Evolutionary conservation across 2,329 filamentous ascomycete genomes (phyloP), one percentile per base, ranked within the genome.

Genomic region (Lachnellula hyalina): DNA sequence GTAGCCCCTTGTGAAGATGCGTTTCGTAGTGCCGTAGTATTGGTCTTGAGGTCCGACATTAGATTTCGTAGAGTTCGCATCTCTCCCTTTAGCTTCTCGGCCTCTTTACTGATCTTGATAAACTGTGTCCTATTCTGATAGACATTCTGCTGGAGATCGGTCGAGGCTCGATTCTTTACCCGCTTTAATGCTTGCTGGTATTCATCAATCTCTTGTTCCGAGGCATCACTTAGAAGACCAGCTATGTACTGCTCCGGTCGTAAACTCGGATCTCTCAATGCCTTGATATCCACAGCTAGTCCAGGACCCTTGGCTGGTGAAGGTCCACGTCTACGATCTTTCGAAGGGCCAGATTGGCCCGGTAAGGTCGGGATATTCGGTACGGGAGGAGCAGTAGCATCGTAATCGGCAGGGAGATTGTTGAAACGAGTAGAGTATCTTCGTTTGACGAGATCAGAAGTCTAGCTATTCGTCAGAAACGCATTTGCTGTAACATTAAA

Each of bases 31-130:
- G 85, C 84, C 17, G 80, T 85, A 1, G 85, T 87, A 57, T 91
- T 90, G 7, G 83, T 80, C 65, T 90, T 97, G 54, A 99, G 80
- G 62, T 99, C 94, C 2, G 90, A 86, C 87, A 99, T 96, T 51
- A 97, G 79, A 61, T 90, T 90, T 45, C 89, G 84, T 34, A 99
- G 81, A 6, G 89, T 89, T 51, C 90, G 84, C 94, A 99, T 97
- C 71, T 99, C 94, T 53, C 84, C 84, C 74, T 97, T 97, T 55
- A 99, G 83, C 75, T 96, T 96, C 73, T 99, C 94, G 2, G 95
- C 94, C 74, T 99, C 94, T 73, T 97, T 96, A 70, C 92, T 96
- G 72, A 99, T 97, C 73, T 96, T 96, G 77, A 99, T 97, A 69
- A 99, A 99, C 67, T 97, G 94, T 0, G 90, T 96, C 48, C 94